Evolutionary conservation across 1,284 basidiomycete genomes (phyloP), one percentile per base, ranked within the genome.

Genomic region (Puccinia coronata): DNA sequence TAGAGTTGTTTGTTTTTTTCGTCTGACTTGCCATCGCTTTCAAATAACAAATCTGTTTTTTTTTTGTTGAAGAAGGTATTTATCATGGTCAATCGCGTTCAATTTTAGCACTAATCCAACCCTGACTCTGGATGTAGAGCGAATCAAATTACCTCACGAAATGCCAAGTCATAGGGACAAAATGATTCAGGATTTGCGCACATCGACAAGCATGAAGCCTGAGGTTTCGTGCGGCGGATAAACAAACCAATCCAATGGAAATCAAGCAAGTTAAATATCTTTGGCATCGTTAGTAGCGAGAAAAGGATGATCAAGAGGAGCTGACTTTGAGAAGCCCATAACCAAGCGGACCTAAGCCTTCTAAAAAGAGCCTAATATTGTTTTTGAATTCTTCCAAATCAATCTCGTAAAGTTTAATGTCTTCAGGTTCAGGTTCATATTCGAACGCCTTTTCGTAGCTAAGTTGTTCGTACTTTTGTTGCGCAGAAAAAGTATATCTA

Each of bases 171-270:
- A 34, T 71, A 71, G 18, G 69, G 41, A 25, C 41, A 34, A 34
- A 71, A 71, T 51, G 69, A 41, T 31, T 71, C 69, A 12, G 69
- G 69, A 53, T 71, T 71, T 1, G 31, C 25, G 28, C 47, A 71
- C 47, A 51, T 71, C 23, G 69, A n/a, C 23, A 71, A 51, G 53
- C 69, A 71, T 14, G 69, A 71, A 34, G 69, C 69, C 69, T 71
- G 43, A 43, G 2, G 2, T n/a, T 41, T 25, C 28, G 55, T 31
- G 55, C 9, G 6, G 55, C 28, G 28, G n/a, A 31, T n/a, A 6
- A 57, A 31, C 16, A 28, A 53, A 28, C 41, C 23, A 25, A 70
- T 23, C 20, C 41, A 47, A 49, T 6, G n/a, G 2, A 18, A 71
- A 25, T 31, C 51, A 34, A 47, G 47, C 11, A 20, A 28, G 31